Conservation (phyloP, 306 rosid species). For the Purshia tridentata region DNA sequence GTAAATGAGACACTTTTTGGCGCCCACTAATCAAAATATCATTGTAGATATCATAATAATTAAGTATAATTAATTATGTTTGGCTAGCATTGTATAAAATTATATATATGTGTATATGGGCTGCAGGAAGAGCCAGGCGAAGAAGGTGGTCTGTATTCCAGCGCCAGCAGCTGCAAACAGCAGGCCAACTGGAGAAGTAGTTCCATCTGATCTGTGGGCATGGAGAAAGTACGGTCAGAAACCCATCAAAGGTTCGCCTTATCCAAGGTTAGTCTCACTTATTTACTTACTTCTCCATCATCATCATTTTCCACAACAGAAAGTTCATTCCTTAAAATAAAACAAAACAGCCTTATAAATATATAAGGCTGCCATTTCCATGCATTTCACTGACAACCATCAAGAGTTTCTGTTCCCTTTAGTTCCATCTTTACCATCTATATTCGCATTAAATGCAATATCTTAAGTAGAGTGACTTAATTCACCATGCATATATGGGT, state of each 20-base stretch:
- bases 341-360: neutral
- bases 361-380: constrained; percentile 21
- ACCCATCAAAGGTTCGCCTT: constrained; percentile 97
- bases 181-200: constrained; percentile 89
- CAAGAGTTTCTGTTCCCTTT: constrained; percentile 1
- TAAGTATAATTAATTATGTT: too few species aligned
- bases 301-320: neutral
- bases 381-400: constrained; percentile 20
- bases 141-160: constrained; percentile 89
- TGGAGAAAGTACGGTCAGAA: constrained; percentile 99
- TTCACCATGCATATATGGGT: neutral
- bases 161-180: constrained; percentile 89
- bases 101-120: too few species aligned
- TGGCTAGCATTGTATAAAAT: too few species aligned
- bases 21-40: neutral
- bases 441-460: neutral
- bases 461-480: neutral
- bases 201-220: constrained; percentile 98
- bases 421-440: neutral
- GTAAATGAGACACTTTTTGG: too few species aligned
- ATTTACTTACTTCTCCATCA: too few species aligned
- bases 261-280: constrained; percentile 61
- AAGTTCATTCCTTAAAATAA: constrained; percentile 12
- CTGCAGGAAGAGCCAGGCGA: constrained; percentile 75
- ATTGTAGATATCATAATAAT: neutral